Percentiles rank a stretch among this genome's conserved stretches.
phyloP scores from a whole-genome alignment of 176 grass and related monocot species.

The Lolium perenne region DNA sequence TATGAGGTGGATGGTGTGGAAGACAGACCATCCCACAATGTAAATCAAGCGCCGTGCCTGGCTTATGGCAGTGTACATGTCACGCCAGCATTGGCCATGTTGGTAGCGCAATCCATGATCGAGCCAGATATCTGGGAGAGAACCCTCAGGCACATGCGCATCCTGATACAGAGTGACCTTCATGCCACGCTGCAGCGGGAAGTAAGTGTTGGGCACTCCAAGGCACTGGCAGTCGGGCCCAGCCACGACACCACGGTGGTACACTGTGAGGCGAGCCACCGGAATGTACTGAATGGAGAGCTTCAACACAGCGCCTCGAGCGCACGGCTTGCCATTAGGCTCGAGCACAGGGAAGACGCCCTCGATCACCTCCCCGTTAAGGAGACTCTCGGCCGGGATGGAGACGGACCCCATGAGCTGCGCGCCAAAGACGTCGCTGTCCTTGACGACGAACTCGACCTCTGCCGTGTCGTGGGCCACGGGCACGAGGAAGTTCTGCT shows the following conservation, averaged over 20 bases:
- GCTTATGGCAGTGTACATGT: constrained; percentile 79
- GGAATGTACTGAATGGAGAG: constrained; percentile 79
- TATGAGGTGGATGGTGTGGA: constrained; percentile 68
- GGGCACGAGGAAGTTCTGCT: constrained; percentile 72
- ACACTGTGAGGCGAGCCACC: constrained; percentile 57
- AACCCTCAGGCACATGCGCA: constrained; percentile 81
- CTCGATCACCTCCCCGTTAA: constrained; percentile 56
- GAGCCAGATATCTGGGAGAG: constrained; percentile 70
- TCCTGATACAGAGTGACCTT: constrained; percentile 84
- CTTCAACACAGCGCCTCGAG: constrained; percentile 50
- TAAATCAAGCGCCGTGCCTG: constrained; percentile 75
- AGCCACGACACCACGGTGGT: constrained; percentile 69
- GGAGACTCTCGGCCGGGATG: constrained; percentile 56
- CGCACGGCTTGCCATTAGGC: constrained; percentile 69
- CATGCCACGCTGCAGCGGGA: constrained; percentile 63
- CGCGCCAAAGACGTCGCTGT: constrained; percentile 70
- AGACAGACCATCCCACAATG: constrained; percentile 82
- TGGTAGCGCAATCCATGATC: constrained; percentile 66
- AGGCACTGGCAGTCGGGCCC: constrained; percentile 55
- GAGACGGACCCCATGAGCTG: constrained; percentile 73
- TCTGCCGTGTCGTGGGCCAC: constrained; percentile 74
- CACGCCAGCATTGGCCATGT: constrained; percentile 81
- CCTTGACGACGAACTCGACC: constrained; percentile 82
- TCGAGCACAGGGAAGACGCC: constrained; percentile 60
- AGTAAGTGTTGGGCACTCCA: constrained; percentile 85